Evolutionary conservation across 371 early-diverging fungal species (phyloP).

Genomic region (Umbelopsis sp.): DNA sequence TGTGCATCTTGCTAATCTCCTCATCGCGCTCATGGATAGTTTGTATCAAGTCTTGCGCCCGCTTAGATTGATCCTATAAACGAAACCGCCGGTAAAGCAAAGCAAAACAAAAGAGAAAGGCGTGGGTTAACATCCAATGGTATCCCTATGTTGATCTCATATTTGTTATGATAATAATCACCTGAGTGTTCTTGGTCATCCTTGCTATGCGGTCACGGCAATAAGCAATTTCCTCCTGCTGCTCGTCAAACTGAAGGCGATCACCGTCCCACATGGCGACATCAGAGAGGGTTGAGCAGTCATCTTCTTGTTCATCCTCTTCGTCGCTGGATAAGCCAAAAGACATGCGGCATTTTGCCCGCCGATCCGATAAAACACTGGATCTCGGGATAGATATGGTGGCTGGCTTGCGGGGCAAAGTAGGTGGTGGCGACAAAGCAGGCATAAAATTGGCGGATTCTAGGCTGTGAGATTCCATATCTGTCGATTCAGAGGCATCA

Average conservation of each 20-base stretch:
- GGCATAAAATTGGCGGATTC: background rate
- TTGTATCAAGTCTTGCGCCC: background rate
- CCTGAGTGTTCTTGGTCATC: constrained; percentile 13
- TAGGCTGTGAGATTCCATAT: background rate
- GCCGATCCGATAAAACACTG: background rate
- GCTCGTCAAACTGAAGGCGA: background rate
- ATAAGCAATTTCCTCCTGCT: constrained; percentile 1
- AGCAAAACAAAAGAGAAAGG: background rate
- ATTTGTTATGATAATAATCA: background rate
- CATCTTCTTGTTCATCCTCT: background rate
- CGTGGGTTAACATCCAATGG: too few species aligned
- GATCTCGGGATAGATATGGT: background rate
- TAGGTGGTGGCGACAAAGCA: background rate
- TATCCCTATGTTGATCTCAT: too few species aligned
- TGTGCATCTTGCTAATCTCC: constrained; percentile 13
- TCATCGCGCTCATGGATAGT: constrained; percentile 13
- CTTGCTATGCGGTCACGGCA: constrained; percentile 13
- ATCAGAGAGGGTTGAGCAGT: background rate
- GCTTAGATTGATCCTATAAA: constrained; percentile 9
- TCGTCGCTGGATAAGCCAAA: background rate
- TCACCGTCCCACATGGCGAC: background rate
- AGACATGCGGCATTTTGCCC: constrained; percentile 5
- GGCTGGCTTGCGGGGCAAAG: background rate
- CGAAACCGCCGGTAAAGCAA: background rate
- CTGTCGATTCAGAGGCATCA: constrained; percentile 7